These are phyloP conservation scores for Exophiala sp. DNA, from an alignment of 2,329 filamentous ascomycete genomes.

Conservation along the genomic window DNA sequence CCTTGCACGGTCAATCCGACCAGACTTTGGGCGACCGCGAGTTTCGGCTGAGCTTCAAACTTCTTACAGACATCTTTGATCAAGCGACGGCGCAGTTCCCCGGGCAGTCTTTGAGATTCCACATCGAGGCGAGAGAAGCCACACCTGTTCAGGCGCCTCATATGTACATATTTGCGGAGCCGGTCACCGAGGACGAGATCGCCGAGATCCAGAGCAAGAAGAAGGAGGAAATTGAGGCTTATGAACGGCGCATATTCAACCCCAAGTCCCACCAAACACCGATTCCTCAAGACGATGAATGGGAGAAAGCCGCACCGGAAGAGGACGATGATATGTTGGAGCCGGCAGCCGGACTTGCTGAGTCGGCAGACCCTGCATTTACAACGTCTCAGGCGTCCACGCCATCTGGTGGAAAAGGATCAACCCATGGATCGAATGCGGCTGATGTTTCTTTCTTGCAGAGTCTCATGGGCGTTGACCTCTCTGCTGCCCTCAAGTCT, in stretches of 20 bases:
- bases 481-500: slow-evolving; percentile 2
- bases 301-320: slow-evolving; percentile 28
- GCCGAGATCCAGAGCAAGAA: slow-evolving; percentile 64
- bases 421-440: slow-evolving; percentile 16
- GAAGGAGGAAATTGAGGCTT: slow-evolving; percentile 59
- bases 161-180: slow-evolving; percentile 88
- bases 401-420: background rate
- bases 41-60: slow-evolving; percentile 70
- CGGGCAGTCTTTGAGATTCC: slow-evolving; percentile 64
- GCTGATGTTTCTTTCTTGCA: slow-evolving; percentile 25
- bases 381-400: background rate
- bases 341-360: background rate
- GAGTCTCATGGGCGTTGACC: slow-evolving; percentile 15
- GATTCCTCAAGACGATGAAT: slow-evolving; percentile 21
- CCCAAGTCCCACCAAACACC: slow-evolving; percentile 32
- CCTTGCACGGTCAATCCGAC: slow-evolving; percentile 72
- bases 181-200: slow-evolving; percentile 67
- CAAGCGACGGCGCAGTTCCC: slow-evolving; percentile 70
- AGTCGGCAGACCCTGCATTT: slow-evolving; percentile 2
- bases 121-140: slow-evolving; percentile 67
- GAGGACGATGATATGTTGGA: slow-evolving; percentile 17
- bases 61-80: slow-evolving; percentile 75
- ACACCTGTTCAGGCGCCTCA: slow-evolving; percentile 46
- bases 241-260: slow-evolving; percentile 51
- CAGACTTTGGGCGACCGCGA: slow-evolving; percentile 68